Evolutionary conservation across 2,329 filamentous ascomycete genomes (phyloP), one percentile per base, ranked within the genome.

Genomic region (Fusarium heterosporum): DNA sequence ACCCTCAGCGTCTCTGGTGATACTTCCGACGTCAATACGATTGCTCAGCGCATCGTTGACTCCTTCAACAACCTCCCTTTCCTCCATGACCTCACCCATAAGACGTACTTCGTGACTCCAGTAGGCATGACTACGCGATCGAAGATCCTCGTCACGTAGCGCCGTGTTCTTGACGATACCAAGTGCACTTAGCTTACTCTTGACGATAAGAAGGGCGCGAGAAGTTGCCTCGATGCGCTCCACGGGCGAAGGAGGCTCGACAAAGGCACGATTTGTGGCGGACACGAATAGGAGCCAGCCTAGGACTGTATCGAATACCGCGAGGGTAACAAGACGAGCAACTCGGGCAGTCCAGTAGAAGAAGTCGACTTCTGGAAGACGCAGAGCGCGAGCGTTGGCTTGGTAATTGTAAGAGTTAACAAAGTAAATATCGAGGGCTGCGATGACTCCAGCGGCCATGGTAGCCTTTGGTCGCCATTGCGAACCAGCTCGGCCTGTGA

Each of bases 81-180:
- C 91, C 81, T 93, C 91, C 85, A 96, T 90, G 25, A 92, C 88
- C 72, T 90, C 88, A 34, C 85, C 81, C 85, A 91, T 93, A 29
- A 93, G 77, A 50, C 85, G 82, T 8, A 88, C 90, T 80, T 97
- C 93, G 42, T 90, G 89, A 11, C 83, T 81, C 95, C 95, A 98
- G 79, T 97, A 97, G 16, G 83, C 84, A 69, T 90, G 86, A 48
- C 86, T 85, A 58, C 85, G 85, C 4, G 78, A 82, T 60, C 93
- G 87, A 76, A 97, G 80, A 41, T 85, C 85, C 64, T 87, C 84
- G 78, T 97, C 92, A 55, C 94, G 82, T 56, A 90, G 83, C 16
- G 92, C 85, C 4, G 93, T 92, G 80, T 97, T 97, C 75, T 90
- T 87, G 43, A 97, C 81, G 57, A 97, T 88, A 9, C 88, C 91